These are phyloP conservation scores for Trametes punicea DNA, from an alignment of 768 basidiomycete species.

Conservation along the genomic window DNA sequence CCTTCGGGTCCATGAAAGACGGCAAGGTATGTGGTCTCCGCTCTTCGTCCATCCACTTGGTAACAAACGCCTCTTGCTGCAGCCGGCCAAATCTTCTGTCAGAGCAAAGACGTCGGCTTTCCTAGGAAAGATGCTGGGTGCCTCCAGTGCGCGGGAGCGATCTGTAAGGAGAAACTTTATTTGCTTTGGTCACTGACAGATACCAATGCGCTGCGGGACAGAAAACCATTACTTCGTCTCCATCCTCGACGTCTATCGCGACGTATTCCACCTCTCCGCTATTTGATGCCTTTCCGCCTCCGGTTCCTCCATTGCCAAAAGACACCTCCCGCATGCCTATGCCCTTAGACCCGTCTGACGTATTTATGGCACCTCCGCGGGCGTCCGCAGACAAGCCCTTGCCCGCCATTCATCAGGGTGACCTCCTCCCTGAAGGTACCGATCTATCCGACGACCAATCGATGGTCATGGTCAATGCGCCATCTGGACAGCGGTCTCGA, in stretches of 20 bases:
- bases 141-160: constrained; percentile 61
- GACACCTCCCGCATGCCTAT: constrained; percentile 22
- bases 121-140: constrained; percentile 75
- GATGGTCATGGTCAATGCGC: constrained; percentile 53
- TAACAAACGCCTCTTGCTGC: constrained; percentile 7
- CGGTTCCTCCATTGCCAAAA: constrained; percentile 43
- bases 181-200: constrained; percentile 1
- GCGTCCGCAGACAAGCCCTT: constrained; percentile 52
- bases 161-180: constrained; percentile 43
- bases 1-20: constrained; percentile 28
- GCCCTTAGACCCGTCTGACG: constrained; percentile 44
- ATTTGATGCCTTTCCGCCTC: constrained; percentile 37
- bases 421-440: constrained; percentile 32
- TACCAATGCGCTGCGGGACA: constrained; percentile 4
- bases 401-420: constrained; percentile 48
- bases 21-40: constrained; percentile 42
- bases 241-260: constrained; percentile 22
- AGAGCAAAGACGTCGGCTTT: constrained; percentile 79
- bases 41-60: not conserved
- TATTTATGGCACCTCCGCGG: constrained; percentile 38
- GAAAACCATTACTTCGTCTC: constrained; percentile 27
- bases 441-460: constrained; percentile 48
- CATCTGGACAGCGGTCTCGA: constrained; percentile 28
- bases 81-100: constrained; percentile 61
- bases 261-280: constrained; percentile 32